A percentile compares a stretch with the other conserved stretches of the same genome.
Evolutionary conservation across 495 filamentous ascomycete genomes (phyloP).

Genomic region (Penicillium pancosmium): DNA sequence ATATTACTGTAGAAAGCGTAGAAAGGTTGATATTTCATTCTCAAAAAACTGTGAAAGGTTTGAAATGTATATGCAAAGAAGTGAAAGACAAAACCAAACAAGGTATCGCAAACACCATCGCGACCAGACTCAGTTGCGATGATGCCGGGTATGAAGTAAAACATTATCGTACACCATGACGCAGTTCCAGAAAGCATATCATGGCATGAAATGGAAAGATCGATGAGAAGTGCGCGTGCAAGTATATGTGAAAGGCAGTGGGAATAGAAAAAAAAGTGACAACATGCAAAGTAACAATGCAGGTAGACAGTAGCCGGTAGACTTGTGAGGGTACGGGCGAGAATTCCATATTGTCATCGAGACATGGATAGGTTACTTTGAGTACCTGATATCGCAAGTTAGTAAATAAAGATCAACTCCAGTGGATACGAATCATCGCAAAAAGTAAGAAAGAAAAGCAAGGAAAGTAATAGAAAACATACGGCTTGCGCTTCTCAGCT

Average conservation of each 20-base stretch:
- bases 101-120: neutral
- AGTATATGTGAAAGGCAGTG: neutral
- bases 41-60: neutral
- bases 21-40: neutral
- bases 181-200: constrained; percentile 5
- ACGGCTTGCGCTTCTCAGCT: constrained; percentile 41
- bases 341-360: neutral
- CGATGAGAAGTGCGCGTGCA: neutral
- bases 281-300: no score
- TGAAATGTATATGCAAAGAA: neutral
- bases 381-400: constrained; percentile 2
- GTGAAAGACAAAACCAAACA: neutral
- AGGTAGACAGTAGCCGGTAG: neutral
- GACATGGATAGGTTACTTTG: constrained; percentile 4
- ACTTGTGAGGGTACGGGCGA: neutral
- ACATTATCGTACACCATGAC: constrained; percentile 20
- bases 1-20: neutral
- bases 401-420: neutral
- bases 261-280: neutral
- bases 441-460: neutral
- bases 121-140: neutral
- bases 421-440: neutral
- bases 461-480: constrained; percentile 11
- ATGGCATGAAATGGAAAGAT: neutral
- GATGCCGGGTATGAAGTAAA: constrained; percentile 11